Percentiles rank a stretch among this genome's conserved stretches.
Evolutionary conservation across 768 basidiomycete genomes (phyloP).

Genomic region (Agaricus bisporus): DNA sequence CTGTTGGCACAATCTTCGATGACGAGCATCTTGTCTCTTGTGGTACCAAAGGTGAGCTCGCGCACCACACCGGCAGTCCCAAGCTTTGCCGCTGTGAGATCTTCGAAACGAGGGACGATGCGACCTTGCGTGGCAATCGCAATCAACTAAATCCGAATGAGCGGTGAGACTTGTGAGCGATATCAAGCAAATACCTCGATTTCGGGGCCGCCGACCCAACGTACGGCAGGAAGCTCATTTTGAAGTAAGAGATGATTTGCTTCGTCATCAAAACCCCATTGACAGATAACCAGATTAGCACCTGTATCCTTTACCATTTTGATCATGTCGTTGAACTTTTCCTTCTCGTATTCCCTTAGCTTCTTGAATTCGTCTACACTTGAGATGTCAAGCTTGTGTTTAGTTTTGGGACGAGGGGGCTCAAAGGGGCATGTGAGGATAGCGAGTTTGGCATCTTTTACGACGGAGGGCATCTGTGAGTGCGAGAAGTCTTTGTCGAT

Average conservation of each 20-base stretch:
- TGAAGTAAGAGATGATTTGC: constrained; percentile 98
- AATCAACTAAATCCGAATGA: constrained; percentile 59
- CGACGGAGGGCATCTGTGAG: constrained; percentile 90
- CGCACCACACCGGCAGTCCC: constrained; percentile 92
- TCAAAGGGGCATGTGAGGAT: constrained; percentile 99
- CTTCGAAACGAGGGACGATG: constrained; percentile 97
- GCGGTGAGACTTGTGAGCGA: neutral
- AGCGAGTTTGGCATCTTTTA: constrained; percentile 87
- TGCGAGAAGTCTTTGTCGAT: constrained; percentile 99
- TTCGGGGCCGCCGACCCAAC: constrained; percentile 99
- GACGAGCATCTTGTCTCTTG: constrained; percentile 98
- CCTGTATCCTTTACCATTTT: constrained; percentile 93
- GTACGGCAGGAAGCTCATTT: constrained; percentile 93
- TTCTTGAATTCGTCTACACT: constrained; percentile 96
- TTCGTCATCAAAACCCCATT: constrained; percentile 99
- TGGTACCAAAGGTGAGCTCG: constrained; percentile 95
- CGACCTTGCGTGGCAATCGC: constrained; percentile 98
- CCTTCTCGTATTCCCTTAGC: constrained; percentile 89
- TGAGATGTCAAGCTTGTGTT: constrained; percentile 97
- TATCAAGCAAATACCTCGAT: constrained; percentile 65
- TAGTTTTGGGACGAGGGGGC: constrained; percentile 97
- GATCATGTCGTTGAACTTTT: constrained; percentile 97
- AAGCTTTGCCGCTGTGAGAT: constrained; percentile 85
- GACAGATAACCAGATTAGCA: constrained; percentile 97
- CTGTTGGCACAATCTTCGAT: constrained; percentile 98